Conservation (phyloP, 23 red algal genomes). For the Gracilariopsis chorda region DNA sequence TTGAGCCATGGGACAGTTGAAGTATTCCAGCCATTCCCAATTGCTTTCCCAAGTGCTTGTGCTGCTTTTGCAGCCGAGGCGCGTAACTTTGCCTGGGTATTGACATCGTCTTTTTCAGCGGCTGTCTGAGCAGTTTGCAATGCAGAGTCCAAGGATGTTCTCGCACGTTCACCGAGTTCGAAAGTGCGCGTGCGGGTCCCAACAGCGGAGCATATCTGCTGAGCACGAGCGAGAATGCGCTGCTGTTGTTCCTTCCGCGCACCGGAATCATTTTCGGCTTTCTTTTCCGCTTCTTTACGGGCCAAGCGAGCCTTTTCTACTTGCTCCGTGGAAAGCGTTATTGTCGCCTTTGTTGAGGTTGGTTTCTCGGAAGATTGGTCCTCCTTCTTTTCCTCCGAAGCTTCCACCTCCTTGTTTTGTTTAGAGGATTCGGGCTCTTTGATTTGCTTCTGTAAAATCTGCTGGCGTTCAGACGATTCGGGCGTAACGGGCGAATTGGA, state of each 20-base stretch:
- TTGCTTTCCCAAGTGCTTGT: neutral
- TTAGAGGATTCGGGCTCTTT: too few species aligned
- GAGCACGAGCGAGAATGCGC: neutral
- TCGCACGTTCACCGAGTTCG: constrained; percentile 25
- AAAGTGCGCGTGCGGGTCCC: constrained; percentile 12
- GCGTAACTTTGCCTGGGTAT: neutral
- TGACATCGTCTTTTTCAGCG: constrained; percentile 11
- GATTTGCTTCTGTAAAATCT: too few species aligned
- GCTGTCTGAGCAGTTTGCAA: neutral
- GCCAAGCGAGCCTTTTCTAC: constrained; percentile 1
- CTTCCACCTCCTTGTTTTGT: too few species aligned
- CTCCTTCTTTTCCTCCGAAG: too few species aligned
- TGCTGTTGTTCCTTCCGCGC: neutral
- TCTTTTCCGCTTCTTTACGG: constrained; percentile 16
- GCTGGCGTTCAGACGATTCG: too few species aligned
- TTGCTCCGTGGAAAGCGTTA: neutral
- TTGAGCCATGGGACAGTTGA: constrained; percentile 8
- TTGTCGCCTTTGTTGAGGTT: too few species aligned
- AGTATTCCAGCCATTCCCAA: neutral
- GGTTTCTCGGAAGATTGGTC: neutral
- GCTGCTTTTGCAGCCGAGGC: constrained; percentile 31
- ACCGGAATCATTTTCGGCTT: neutral
- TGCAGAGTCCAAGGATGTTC: neutral
- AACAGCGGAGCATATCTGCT: constrained; percentile 4
- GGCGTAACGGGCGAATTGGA: too few species aligned